These are phyloP conservation scores for Tetracladium maxilliforme DNA, from an alignment of 2,329 filamentous ascomycete genomes.

Conservation along the genomic window DNA sequence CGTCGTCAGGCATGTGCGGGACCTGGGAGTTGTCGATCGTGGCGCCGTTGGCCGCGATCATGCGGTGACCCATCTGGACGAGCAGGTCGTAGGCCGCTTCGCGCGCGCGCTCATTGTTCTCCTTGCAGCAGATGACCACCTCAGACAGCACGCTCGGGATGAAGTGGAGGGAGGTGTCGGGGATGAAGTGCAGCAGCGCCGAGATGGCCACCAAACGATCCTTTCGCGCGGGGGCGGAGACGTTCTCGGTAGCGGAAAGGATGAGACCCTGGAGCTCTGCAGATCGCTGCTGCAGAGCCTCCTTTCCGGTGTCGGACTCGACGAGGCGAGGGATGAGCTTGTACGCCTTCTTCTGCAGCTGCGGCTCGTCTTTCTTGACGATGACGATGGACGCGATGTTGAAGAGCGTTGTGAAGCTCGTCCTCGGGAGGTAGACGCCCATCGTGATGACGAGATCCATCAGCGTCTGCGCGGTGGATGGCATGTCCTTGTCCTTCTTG, in stretches of 20 bases:
- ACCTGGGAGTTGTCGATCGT: slow-evolving; percentile 77
- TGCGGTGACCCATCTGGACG: slow-evolving; percentile 74
- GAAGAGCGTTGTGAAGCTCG: slow-evolving; percentile 76
- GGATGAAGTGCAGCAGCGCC: slow-evolving; percentile 66
- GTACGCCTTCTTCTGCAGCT: slow-evolving; percentile 97
- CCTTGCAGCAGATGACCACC: slow-evolving; percentile 91
- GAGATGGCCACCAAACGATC: slow-evolving; percentile 76
- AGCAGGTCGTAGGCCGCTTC: slow-evolving; percentile 82
- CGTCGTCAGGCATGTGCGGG: slow-evolving; percentile 70
- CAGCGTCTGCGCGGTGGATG: slow-evolving; percentile 82
- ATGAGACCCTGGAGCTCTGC: slow-evolving; percentile 71
- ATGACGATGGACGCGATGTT: slow-evolving; percentile 75
- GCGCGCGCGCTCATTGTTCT: slow-evolving; percentile 89
- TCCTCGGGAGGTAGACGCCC: slow-evolving; percentile 77
- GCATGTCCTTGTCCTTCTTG: slow-evolving; percentile 59
- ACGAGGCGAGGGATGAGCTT: slow-evolving; percentile 88
- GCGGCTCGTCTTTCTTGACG: slow-evolving; percentile 68
- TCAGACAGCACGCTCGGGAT: slow-evolving; percentile 85
- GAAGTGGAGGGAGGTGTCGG: slow-evolving; percentile 71
- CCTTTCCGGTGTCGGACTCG: slow-evolving; percentile 61
- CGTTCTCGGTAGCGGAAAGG: slow-evolving; percentile 66
- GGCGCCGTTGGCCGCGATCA: slow-evolving; percentile 49
- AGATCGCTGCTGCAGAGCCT: slow-evolving; percentile 64
- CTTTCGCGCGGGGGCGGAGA: slow-evolving; percentile 70
- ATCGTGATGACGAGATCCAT: slow-evolving; percentile 97